These are phyloP conservation scores for Lactarius indigo DNA, from an alignment of 768 basidiomycete species.

Conservation along the genomic window DNA sequence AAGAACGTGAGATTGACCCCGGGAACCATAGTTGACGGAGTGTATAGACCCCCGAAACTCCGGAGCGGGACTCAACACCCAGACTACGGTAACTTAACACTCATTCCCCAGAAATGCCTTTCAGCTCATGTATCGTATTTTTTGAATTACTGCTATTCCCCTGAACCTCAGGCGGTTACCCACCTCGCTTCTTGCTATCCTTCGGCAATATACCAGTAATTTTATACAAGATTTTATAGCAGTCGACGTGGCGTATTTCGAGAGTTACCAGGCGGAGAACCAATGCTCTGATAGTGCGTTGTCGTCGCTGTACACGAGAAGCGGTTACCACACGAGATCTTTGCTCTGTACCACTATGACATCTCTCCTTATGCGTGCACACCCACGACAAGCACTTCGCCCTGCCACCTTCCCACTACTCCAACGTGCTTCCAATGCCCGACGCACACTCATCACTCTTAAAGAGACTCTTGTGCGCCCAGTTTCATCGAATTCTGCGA, in stretches of 20 bases:
- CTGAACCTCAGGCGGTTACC: not conserved
- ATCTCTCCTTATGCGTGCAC: not conserved
- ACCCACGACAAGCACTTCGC: not conserved
- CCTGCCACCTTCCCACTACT: not conserved
- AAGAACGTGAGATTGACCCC: not conserved
- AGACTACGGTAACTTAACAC: too few relatives aligned
- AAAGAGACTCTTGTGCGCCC: conserved; percentile 15
- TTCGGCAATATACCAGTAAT: not conserved
- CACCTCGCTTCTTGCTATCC: not conserved
- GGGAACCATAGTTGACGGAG: not conserved
- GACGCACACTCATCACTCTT: conserved; percentile 21
- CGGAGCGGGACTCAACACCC: not conserved
- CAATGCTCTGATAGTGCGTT: not conserved
- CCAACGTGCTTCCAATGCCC: not conserved
- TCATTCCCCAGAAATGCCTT: too few relatives aligned
- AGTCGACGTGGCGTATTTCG: not conserved
- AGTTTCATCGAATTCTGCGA: not conserved
- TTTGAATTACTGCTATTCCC: too few relatives aligned
- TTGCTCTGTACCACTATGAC: not conserved
- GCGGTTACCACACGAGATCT: not conserved
- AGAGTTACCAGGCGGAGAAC: not conserved
- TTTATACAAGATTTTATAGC: too few relatives aligned
- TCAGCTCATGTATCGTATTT: too few relatives aligned
- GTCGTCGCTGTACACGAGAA: too few relatives aligned
- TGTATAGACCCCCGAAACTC: conserved; percentile 6